phyloP scores from a whole-genome alignment of 805 yeast species.

The Kluyveromyces starmeri region DNA sequence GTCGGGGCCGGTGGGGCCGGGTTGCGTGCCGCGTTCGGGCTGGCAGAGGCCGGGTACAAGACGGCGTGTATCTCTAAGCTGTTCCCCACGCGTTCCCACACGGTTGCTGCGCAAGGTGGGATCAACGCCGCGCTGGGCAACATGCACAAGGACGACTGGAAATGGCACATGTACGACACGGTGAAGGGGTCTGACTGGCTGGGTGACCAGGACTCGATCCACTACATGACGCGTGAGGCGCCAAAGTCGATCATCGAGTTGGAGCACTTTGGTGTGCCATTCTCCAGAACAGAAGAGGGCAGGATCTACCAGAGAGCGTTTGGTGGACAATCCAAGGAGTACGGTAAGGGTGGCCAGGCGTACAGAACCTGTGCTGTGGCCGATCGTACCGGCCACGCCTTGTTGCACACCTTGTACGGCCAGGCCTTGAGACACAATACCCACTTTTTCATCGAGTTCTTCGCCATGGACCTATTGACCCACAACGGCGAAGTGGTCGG shows the following conservation, averaged over 20 bases:
- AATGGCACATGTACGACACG: slow-evolving; percentile 99
- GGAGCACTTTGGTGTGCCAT: slow-evolving; percentile 98
- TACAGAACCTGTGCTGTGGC: slow-evolving; percentile 99
- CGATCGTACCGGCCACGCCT: slow-evolving; percentile 97
- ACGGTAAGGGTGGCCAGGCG: slow-evolving; percentile 98
- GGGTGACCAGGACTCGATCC: slow-evolving; percentile 98
- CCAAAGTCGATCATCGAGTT: slow-evolving; percentile 91
- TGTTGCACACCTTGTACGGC: slow-evolving; percentile 91
- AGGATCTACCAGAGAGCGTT: slow-evolving; percentile 97
- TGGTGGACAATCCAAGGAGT: slow-evolving; percentile 94
- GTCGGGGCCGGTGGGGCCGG: slow-evolving; percentile 99
- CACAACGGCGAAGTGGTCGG: slow-evolving; percentile 95
- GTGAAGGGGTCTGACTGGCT: slow-evolving; percentile 99
- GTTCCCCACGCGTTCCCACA: slow-evolving; percentile 97
- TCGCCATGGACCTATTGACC: slow-evolving; percentile 89
- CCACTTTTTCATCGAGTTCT: slow-evolving; percentile 95
- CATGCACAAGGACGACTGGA: slow-evolving; percentile 98
- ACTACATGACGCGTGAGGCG: slow-evolving; percentile 98
- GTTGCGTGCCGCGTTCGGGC: slow-evolving; percentile 94
- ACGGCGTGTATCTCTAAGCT: slow-evolving; percentile 96
- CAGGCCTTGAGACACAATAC: slow-evolving; percentile 95
- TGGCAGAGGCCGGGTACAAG: slow-evolving; percentile 93
- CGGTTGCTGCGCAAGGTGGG: slow-evolving; percentile 99
- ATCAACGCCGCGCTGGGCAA: slow-evolving; percentile 97
- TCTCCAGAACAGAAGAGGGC: slow-evolving; percentile 94